A percentile compares a stretch with the other conserved stretches of the same genome.
phyloP scores from a whole-genome alignment of 2,329 filamentous ascomycete genomes.

The Thielaviopsis populi region DNA sequence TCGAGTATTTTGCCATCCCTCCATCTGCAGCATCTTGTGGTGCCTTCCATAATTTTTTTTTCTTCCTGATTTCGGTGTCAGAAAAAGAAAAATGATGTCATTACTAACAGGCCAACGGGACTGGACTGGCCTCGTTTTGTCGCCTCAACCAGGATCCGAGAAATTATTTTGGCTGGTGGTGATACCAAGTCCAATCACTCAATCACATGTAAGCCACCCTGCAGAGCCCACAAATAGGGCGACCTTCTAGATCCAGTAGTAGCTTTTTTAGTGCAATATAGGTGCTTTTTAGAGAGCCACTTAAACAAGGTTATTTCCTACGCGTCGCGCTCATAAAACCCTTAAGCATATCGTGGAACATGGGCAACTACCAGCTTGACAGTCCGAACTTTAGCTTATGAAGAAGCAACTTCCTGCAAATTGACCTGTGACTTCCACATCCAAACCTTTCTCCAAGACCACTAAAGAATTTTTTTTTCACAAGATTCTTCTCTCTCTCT shows the following conservation, averaged over 20 bases:
- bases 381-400: no score
- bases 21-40: not conserved
- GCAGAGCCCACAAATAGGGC: not conserved
- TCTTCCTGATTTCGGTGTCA: not conserved
- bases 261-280: not conserved
- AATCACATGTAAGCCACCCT: not conserved
- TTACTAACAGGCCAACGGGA: not conserved
- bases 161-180: no score
- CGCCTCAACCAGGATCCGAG: not conserved
- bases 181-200: not conserved
- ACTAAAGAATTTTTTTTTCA: no score
- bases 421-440: not conserved
- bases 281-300: not conserved
- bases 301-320: not conserved
- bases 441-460: not conserved
- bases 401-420: not conserved
- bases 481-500: not conserved
- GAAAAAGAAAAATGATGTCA: conserved; percentile 2
- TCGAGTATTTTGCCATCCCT: not conserved
- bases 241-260: not conserved
- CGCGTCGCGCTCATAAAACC: not conserved
- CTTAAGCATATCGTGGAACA: not conserved
- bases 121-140: conserved; percentile 4
- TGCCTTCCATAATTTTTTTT: not conserved
- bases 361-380: not conserved